Evolutionary conservation across 805 yeast species (phyloP).

Genomic region (Wickerhamiella vanderwaltii): DNA sequence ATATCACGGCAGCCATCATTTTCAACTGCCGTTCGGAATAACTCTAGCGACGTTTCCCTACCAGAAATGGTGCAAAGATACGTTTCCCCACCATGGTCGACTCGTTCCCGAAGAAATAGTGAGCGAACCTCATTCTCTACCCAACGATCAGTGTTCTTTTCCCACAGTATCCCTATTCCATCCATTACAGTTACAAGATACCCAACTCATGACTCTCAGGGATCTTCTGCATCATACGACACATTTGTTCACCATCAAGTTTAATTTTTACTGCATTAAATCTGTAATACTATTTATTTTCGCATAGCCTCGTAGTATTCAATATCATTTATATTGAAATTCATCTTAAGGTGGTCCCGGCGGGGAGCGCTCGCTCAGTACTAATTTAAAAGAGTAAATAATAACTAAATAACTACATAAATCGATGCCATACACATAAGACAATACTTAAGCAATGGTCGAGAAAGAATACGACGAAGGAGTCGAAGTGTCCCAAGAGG

Average conservation of each 20-base stretch:
- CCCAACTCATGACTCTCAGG: not conserved
- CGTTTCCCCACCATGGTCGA: not conserved
- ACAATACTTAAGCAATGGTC: conserved; percentile 5
- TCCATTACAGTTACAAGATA: not conserved
- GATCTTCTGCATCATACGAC: not conserved
- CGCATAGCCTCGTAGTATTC: no score
- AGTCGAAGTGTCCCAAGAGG: conserved; percentile 40
- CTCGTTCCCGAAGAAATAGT: not conserved
- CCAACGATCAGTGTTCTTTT: not conserved
- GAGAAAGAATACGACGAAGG: conserved; percentile 37
- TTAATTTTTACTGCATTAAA: no score
- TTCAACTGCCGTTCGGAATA: conserved; percentile 4
- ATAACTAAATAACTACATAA: not conserved
- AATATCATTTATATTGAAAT: no score
- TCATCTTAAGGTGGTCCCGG: no score
- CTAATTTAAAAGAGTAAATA: no score
- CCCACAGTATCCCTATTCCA: not conserved
- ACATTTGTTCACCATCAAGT: conserved; percentile 1
- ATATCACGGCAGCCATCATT: conserved; percentile 1
- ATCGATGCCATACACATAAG: not conserved
- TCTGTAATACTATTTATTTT: no score
- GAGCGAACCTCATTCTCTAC: no score
- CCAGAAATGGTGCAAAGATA: conserved; percentile 1
- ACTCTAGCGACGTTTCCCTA: conserved; percentile 1
- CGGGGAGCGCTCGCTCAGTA: no score